Evolutionary conservation across 2,329 filamentous ascomycete genomes (phyloP).

Genomic region (Xylariaceae sp.): DNA sequence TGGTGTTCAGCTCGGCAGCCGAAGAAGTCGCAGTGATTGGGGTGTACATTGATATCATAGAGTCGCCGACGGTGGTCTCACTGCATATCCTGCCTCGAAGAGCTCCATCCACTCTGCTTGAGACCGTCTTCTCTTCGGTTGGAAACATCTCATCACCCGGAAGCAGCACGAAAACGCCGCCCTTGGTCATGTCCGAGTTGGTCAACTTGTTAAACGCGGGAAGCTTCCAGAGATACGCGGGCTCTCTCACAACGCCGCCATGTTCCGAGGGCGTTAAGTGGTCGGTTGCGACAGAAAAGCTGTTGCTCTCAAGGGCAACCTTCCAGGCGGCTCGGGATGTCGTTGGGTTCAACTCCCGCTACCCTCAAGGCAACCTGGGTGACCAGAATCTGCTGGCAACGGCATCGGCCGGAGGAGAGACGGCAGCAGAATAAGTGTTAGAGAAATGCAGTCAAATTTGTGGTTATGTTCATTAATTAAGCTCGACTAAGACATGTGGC

Average conservation of each 20-base stretch:
- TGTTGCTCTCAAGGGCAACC: conserved; percentile 42
- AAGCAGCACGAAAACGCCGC: conserved; percentile 42
- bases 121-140: conserved; percentile 49
- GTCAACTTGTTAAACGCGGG: conserved; percentile 41
- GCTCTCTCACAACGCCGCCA: conserved; percentile 53
- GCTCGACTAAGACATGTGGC: neutral
- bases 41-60: conserved; percentile 46
- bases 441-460: neutral
- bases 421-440: neutral
- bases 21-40: conserved; percentile 48
- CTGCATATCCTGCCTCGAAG: conserved; percentile 44
- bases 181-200: conserved; percentile 49
- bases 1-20: conserved; percentile 56
- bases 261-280: conserved; percentile 52
- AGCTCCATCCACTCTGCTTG: conserved; percentile 45
- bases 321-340: conserved; percentile 45
- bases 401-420: neutral
- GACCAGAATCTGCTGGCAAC: conserved; percentile 41
- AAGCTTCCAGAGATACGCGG: conserved; percentile 47
- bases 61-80: conserved; percentile 43
- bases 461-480: neutral
- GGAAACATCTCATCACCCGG: conserved; percentile 47
- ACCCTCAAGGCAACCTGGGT: conserved; percentile 47
- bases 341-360: conserved; percentile 52
- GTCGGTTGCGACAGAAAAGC: conserved; percentile 49